phyloP scores from a whole-genome alignment of 345 rosid genomes.

The Citrus reticulata region DNA sequence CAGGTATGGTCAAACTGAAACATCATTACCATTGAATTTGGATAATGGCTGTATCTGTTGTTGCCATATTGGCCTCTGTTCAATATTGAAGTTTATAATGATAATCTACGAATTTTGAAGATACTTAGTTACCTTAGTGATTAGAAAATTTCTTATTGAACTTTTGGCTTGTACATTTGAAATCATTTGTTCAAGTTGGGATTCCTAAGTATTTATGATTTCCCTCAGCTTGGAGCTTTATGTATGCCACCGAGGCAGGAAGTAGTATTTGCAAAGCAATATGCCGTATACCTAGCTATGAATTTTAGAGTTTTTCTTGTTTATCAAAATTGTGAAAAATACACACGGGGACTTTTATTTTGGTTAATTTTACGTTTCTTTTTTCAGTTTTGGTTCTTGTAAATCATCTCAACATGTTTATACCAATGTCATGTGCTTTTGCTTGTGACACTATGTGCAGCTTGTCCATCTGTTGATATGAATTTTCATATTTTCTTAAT shows the following conservation, averaged over 20 bases:
- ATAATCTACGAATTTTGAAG: neutral
- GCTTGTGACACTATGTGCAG: neutral
- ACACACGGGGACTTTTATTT: neutral
- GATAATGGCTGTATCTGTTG: neutral
- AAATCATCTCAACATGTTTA: neutral
- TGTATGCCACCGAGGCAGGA: neutral
- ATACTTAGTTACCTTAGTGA: neutral
- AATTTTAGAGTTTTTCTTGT: neutral
- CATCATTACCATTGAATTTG: neutral
- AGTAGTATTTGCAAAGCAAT: neutral
- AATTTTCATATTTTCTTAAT: neutral
- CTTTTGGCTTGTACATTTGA: neutral
- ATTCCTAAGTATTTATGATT: neutral
- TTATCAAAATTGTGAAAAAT: neutral
- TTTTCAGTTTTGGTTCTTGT: neutral
- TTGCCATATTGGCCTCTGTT: neutral
- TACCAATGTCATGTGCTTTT: neutral
- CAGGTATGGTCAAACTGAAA: constrained; percentile 35
- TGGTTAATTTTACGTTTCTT: neutral
- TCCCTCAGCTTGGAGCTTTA: neutral
- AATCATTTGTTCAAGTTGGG: neutral
- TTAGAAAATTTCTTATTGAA: neutral
- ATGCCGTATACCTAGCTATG: neutral
- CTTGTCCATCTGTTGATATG: neutral
- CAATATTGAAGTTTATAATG: neutral